Conservation (phyloP, 176 grass and related monocot species). For the Zoysia japonica region DNA sequence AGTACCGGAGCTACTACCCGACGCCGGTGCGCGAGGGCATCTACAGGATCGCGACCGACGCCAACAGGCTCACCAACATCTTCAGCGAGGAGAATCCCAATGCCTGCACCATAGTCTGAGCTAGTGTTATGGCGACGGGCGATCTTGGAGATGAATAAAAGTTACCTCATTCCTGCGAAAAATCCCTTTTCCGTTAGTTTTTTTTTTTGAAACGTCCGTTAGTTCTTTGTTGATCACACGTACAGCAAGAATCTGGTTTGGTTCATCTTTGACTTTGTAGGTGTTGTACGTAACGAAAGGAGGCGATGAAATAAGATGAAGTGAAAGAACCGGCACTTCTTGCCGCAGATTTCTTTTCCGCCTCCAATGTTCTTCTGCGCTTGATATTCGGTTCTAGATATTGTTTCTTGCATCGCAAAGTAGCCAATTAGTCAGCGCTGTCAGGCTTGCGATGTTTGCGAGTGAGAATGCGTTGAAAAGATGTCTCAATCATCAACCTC, state of each 20-base stretch:
- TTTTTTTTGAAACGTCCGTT: too few relatives aligned
- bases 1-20: constrained; percentile 86
- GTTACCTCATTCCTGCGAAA: neutral
- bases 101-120: constrained; percentile 80
- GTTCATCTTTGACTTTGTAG: constrained; percentile 34
- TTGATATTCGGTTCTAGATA: neutral
- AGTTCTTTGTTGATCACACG: constrained; percentile 32
- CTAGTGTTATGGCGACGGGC: neutral
- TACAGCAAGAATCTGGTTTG: constrained; percentile 52
- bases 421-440: constrained; percentile 25
- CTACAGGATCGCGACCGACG: constrained; percentile 91
- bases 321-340: neutral
- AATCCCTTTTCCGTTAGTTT: neutral
- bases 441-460: neutral
- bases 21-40: constrained; percentile 94
- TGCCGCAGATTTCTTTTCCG: neutral
- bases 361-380: neutral
- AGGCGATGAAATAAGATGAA: constrained; percentile 2
- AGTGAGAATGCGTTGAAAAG: neutral
- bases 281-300: constrained; percentile 30
- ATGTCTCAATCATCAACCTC: neutral
- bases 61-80: constrained; percentile 86
- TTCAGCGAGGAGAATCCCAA: constrained; percentile 99
- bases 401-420: neutral
- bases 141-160: constrained; percentile 11